Evolutionary conservation across 257 asterid genomes (phyloP), one percentile per base, ranked within the genome.

Genomic region (Solanum bulbocastanum): DNA sequence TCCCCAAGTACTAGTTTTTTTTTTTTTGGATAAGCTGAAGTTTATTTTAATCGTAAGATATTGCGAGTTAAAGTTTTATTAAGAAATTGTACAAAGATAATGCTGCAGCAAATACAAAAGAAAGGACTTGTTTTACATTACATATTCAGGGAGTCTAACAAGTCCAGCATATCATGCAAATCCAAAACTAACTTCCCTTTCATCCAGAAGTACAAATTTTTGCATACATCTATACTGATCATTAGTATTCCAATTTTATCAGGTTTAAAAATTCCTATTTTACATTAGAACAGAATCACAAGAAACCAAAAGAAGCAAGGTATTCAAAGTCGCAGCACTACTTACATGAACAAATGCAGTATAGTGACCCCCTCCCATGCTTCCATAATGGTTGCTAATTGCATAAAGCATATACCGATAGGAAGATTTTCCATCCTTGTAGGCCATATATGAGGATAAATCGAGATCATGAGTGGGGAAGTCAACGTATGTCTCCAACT

Each of bases 361-460:
- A 90, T 96, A 96, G 91, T 95, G 98, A 85, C 98, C 99, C 20
- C 98, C 98, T 87, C 98, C 98, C 96, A 94, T 93, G 90, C 98
- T 94, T 90, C 99, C 99, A 76, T 93, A 94, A 90, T 96, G 99
- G 91, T 95, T 96, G 88, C 98, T 95, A 84, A 95, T 92, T 25
- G 98, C 99, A 87, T 95, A 96, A 87, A 96, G 98, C 93, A 91
- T 88, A 84, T 95, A 96, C 32, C 95, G 95, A 68, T 92, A 32
- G 86, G 95, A 91, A 89, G 92, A 83, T 82, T 87, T 90, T 65
- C 91, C 96, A 66, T 89, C 94, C 88, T 92, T 92, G 88, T 87
- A 88, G 90, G 96, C 92, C 72, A 95, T 91, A 87, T 93, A 94
- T 71, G 83, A 60, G 36, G 98, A 94, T 87, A 96, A 90, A 89